These are phyloP conservation scores for Lactarius psammicola DNA, from an alignment of 768 basidiomycete species.

Conservation along the genomic window DNA sequence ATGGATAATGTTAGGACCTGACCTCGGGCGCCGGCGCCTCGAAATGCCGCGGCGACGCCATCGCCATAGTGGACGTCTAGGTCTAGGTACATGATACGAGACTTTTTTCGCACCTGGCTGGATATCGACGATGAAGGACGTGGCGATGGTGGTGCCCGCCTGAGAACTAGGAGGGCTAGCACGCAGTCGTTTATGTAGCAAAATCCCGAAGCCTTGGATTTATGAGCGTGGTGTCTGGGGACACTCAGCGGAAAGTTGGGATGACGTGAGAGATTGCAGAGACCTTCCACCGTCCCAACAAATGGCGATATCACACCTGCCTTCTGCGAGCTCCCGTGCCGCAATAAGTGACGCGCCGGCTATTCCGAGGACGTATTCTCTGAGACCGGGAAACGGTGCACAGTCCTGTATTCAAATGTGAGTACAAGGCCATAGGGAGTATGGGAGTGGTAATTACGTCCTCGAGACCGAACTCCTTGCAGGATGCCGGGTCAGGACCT, in stretches of 20 bases:
- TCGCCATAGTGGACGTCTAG: slow-evolving; percentile 92
- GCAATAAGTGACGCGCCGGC: slow-evolving; percentile 81
- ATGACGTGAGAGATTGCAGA: slow-evolving; percentile 14
- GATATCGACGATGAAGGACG: slow-evolving; percentile 1
- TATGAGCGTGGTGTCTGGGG: slow-evolving; percentile 77
- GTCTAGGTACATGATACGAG: slow-evolving; percentile 86
- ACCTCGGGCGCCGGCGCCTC: slow-evolving; percentile 35
- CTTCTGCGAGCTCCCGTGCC: slow-evolving; percentile 53
- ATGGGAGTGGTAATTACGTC: slow-evolving; percentile 43
- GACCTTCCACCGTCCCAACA: slow-evolving; percentile 92
- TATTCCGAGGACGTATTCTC: slow-evolving; percentile 65
- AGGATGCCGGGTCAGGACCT: slow-evolving; percentile 26
- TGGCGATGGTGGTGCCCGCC: slow-evolving; percentile 36
- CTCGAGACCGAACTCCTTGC: slow-evolving; percentile 54
- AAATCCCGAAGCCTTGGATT: slow-evolving; percentile 79
- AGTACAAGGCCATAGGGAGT: background rate
- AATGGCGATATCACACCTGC: slow-evolving; percentile 59
- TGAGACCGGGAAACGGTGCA: slow-evolving; percentile 67
- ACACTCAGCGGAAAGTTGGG: slow-evolving; percentile 4
- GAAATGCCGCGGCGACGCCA: slow-evolving; percentile 78
- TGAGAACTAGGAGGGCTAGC: slow-evolving; percentile 73
- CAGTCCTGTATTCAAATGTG: slow-evolving; percentile 59
- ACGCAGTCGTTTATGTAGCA: slow-evolving; percentile 94
- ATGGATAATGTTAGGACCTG: slow-evolving; percentile 65
- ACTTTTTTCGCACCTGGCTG: slow-evolving; percentile 35